Base-by-base conservation (phyloP, 192 early-diverging fungal genomes). In the Backusella liffmaniae region DNA sequence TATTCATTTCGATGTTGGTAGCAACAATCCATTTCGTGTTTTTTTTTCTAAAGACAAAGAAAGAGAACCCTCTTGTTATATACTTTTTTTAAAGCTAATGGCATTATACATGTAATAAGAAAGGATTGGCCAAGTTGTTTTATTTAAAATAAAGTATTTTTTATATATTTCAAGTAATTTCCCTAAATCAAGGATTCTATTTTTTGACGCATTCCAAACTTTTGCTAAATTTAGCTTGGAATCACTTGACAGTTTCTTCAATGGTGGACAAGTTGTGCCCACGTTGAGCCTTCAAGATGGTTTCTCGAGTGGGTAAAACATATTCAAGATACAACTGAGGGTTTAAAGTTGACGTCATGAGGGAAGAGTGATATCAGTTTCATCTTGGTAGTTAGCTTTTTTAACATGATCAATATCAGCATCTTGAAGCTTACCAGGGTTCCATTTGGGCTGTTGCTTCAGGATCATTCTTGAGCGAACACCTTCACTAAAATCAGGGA, bases 401-500 rank as follows among this genome's bases (percentile, higher is more conserved):
- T 18, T n/a, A 6, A 59, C 10, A 59, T 29, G 4, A 76, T 74
- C 9, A 76, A 46, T 49, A 8, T 85, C 75, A 10, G 91, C 83
- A 0, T 84, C 85, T 1, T 80, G 81, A 15, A 94, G 42, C 4
- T 83, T 84, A 0, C 86, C 32, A 0, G 94, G 95, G 5, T 90
- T 77, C 95, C 95, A 99, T 72, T 87, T 66, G 5, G 95, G 91
- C 29, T 62, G 29, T 3, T 21, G 44, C 76, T 94, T 96, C 73
- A 89, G 84, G 42, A 97, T 82, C 76, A 99, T 83, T 53, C 87
- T 80, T 18, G 94, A 90, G 13, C 82, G 91, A 0, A 98, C 95
- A 9, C 98, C 96, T 86, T 96, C 96, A 59, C 84, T 78, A 81
- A 99, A 96, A 78, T 98, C 96, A 67, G 87, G 89, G 2, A 85